phyloP scores from a whole-genome alignment of 208 protist species.

The Acanthamoeba healyi region DNA sequence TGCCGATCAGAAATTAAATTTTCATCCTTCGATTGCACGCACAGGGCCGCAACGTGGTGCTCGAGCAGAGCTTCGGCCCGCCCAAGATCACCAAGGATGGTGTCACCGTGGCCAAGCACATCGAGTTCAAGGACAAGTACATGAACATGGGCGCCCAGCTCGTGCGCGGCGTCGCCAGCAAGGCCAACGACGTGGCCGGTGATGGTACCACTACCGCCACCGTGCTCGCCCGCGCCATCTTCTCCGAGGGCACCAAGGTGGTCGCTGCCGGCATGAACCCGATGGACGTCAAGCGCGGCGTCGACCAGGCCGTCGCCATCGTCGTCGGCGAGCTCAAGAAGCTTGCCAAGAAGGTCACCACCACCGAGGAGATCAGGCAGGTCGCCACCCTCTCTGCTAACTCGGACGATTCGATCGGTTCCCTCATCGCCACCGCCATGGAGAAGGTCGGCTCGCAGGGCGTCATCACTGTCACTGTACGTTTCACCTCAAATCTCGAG shows the following conservation, averaged over 20 bases:
- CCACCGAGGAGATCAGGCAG: constrained; percentile 96
- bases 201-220: constrained; percentile 99
- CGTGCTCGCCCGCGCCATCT: constrained; percentile 98
- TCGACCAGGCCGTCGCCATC: constrained; percentile 96
- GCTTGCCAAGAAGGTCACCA: constrained; percentile 95
- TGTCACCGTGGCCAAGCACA: constrained; percentile 99
- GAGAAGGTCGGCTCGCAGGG: constrained; percentile 99
- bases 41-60: constrained; percentile 98
- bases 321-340: constrained; percentile 94
- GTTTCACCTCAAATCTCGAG: constrained; percentile 17
- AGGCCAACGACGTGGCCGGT: constrained; percentile 98
- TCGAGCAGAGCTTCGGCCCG: constrained; percentile 98
- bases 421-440: constrained; percentile 98
- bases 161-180: constrained; percentile 95
- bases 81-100: constrained; percentile 99
- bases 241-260: constrained; percentile 97
- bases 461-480: constrained; percentile 97
- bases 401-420: constrained; percentile 98
- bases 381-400: constrained; percentile 99
- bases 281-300: constrained; percentile 99
- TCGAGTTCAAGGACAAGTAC: constrained; percentile 98
- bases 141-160: constrained; percentile 98
- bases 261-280: constrained; percentile 99
- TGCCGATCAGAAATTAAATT: not conserved
- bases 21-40: not conserved